Evolutionary conservation across 1,139 yeast genomes (phyloP), one percentile per base, ranked within the genome.

Genomic region (Suhomyces guaymorum): DNA sequence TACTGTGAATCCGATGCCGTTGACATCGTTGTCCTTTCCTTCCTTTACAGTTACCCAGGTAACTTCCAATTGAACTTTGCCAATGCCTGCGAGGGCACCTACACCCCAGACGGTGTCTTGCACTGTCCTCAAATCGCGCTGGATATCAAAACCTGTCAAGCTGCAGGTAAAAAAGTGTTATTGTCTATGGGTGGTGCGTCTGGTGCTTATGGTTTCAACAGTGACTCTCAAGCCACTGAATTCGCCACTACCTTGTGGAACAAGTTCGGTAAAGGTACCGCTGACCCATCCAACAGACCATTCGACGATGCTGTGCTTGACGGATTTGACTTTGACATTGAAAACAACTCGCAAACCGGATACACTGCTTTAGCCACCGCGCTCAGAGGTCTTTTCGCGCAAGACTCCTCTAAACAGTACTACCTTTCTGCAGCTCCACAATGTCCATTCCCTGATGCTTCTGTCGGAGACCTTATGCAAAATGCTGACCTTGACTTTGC

Each of bases 391-490:
- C 66, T 75, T 42, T 87, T 75, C 51, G 64, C 65, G 13, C 56
- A 65, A 15, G 82, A 80, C 50, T 28, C 69, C 15, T 69, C 84
- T 14, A 82, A 77, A 58, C 52, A 61, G 11, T 90, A 85, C 64
- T 89, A 85, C 59, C 66, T 90, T 32, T 78, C 95, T 35, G 96
- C 96, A 44, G 95, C 97, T 45, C 97, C 97, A 17, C 97, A 90
- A 67, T 90, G 97, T 67, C 85, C 82, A 13, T 86, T 81, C 57
- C 97, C 97, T 14, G 97, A 90, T 65, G 88, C 82, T 6, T 78
- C 85, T 28, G 80, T 84, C 28, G 95, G 95, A 43, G 77, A 79
- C 36, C 63, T 84, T 24, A 61, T 90, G 48, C 66, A 67, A 15
- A 63, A 73, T 24, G 78, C 85, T 14, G 70, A 76, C 28, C 66